Evolutionary conservation across 768 basidiomycete genomes (phyloP).

Genomic region (Suillus placidus): DNA sequence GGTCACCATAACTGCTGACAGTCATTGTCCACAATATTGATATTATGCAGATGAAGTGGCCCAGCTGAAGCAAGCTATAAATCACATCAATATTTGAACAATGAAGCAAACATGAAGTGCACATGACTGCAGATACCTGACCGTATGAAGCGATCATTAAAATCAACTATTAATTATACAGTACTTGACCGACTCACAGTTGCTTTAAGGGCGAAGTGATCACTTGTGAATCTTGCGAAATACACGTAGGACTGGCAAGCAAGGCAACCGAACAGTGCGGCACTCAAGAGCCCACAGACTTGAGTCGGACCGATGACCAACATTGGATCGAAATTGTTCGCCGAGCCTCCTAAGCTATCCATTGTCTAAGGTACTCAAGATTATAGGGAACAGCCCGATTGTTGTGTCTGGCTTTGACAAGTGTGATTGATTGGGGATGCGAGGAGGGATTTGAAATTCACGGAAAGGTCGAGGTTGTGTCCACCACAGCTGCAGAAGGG

Average conservation of each 20-base stretch:
- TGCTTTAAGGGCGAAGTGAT: slow-evolving; percentile 11
- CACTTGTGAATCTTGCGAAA: slow-evolving; percentile 11
- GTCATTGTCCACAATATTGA: slow-evolving; percentile 8
- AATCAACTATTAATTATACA: background rate
- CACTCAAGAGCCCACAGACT: slow-evolving; percentile 15
- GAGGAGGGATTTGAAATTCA: background rate
- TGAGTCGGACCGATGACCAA: slow-evolving; percentile 15
- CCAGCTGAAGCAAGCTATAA: background rate
- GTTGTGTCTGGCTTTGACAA: background rate
- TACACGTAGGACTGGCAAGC: slow-evolving; percentile 17
- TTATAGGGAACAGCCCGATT: background rate
- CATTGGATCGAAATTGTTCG: background rate
- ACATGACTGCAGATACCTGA: slow-evolving; percentile 10
- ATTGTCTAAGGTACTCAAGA: background rate
- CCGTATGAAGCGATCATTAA: background rate
- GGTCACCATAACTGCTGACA: background rate
- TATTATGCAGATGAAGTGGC: background rate
- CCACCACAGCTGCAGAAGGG: background rate
- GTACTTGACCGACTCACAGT: background rate
- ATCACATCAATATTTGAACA: background rate
- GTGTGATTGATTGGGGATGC: background rate
- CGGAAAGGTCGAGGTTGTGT: background rate
- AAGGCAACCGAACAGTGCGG: slow-evolving; percentile 17
- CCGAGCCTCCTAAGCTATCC: background rate
- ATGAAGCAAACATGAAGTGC: background rate